Conservation (phyloP, 2,329 filamentous ascomycete species). For the Zymoseptoria passerinii region DNA sequence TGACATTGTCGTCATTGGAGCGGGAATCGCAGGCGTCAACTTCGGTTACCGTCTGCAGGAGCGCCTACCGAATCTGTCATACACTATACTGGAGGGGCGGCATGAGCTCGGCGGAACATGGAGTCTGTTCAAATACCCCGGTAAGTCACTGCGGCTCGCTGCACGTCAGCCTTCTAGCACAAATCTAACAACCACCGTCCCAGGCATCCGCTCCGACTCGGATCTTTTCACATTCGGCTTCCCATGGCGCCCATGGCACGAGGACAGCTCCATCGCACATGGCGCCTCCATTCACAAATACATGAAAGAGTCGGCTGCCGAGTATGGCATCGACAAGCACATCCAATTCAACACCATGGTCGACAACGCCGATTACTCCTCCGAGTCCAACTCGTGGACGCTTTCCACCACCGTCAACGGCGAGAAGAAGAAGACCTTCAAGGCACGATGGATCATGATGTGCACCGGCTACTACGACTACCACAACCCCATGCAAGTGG, state of each 20-base stretch:
- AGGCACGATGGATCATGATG: slow-evolving; percentile 46
- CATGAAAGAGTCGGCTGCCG: slow-evolving; percentile 35
- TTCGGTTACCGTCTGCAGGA: slow-evolving; percentile 52
- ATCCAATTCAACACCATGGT: slow-evolving; percentile 39
- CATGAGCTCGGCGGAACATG: slow-evolving; percentile 65
- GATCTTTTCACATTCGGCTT: slow-evolving; percentile 50
- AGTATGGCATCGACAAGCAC: slow-evolving; percentile 40
- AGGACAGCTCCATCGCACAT: slow-evolving; percentile 39
- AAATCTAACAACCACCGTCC: background rate
- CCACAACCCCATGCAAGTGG: slow-evolving; percentile 49
- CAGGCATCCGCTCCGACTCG: slow-evolving; percentile 47
- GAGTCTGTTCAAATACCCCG: slow-evolving; percentile 67
- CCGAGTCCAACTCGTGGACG: slow-evolving; percentile 42
- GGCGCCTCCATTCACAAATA: slow-evolving; percentile 39
- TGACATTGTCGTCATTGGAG: slow-evolving; percentile 57
- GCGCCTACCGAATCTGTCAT: slow-evolving; percentile 46
- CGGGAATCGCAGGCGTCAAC: slow-evolving; percentile 69
- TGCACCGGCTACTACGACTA: slow-evolving; percentile 70
- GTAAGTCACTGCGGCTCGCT: slow-evolving; percentile 33
- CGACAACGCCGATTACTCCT: slow-evolving; percentile 36
- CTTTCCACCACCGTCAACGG: slow-evolving; percentile 33
- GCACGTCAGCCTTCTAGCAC: background rate
- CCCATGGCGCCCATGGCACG: slow-evolving; percentile 60
- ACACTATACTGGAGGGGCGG: slow-evolving; percentile 61
- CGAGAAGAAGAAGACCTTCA: slow-evolving; percentile 29